A percentile compares a stretch with the other conserved stretches of the same genome.
Evolutionary conservation across 768 basidiomycete genomes (phyloP).

Genomic region (Scleroderma bovista): DNA sequence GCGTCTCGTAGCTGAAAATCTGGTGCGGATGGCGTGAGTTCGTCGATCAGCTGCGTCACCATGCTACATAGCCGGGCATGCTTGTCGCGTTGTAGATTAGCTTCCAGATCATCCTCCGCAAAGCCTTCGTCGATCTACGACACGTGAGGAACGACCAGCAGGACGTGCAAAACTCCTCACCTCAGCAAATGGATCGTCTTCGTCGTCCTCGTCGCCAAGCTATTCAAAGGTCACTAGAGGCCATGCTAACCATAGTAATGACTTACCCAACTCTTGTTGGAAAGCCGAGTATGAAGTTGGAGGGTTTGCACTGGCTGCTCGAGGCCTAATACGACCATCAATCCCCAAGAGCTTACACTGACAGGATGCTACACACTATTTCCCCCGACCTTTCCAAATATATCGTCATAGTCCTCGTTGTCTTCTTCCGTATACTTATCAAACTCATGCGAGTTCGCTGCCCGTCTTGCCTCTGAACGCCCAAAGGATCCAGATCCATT

Average conservation of each 20-base stretch:
- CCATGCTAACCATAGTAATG: neutral
- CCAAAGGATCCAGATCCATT: slow-evolving; percentile 54
- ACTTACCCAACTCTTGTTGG: slow-evolving; percentile 85
- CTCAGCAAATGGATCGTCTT: slow-evolving; percentile 96
- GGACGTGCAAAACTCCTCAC: slow-evolving; percentile 31
- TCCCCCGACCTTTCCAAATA: slow-evolving; percentile 77
- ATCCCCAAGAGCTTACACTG: neutral
- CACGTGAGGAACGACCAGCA: slow-evolving; percentile 1
- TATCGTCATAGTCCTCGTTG: slow-evolving; percentile 91
- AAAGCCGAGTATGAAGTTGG: slow-evolving; percentile 79
- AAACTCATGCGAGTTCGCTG: slow-evolving; percentile 59
- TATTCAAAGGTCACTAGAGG: slow-evolving; percentile 20
- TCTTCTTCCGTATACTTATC: slow-evolving; percentile 86
- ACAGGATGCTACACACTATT: slow-evolving; percentile 45
- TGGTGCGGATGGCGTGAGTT: slow-evolving; percentile 73
- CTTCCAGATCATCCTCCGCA: slow-evolving; percentile 85
- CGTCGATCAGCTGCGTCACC: slow-evolving; percentile 82
- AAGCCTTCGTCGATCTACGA: slow-evolving; percentile 87
- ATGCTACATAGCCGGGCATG: slow-evolving; percentile 77
- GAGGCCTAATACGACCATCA: slow-evolving; percentile 32
- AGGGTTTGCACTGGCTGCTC: slow-evolving; percentile 69
- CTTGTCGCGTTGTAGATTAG: slow-evolving; percentile 91
- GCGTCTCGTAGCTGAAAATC: slow-evolving; percentile 81
- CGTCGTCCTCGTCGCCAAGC: slow-evolving; percentile 81
- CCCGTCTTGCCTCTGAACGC: slow-evolving; percentile 52